These are phyloP conservation scores for Dictyostelium purpureum DNA, from an alignment of 78 protist species.

Conservation along the genomic window DNA sequence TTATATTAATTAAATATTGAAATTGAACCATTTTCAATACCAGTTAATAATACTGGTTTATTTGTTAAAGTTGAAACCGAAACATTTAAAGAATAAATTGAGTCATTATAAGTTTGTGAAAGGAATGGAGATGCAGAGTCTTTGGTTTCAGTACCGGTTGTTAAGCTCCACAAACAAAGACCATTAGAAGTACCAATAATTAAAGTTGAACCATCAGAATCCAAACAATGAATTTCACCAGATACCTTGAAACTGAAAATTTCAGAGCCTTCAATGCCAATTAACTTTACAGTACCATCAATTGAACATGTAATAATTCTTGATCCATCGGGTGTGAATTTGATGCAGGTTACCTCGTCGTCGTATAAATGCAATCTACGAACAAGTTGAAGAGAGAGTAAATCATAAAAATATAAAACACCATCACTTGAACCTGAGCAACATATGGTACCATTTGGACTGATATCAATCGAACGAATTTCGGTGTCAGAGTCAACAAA, in stretches of 20 bases:
- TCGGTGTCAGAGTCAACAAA: constrained; percentile 75
- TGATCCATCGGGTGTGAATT: constrained; percentile 53
- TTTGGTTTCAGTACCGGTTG: constrained; percentile 55
- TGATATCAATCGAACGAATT: constrained; percentile 50
- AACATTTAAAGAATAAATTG: constrained; percentile 36
- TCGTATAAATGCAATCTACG: background rate
- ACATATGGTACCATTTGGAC: constrained; percentile 50
- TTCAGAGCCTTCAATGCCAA: constrained; percentile 68
- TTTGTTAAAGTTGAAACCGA: background rate
- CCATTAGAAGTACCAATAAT: constrained; percentile 38
- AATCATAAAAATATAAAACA: constrained; percentile 12
- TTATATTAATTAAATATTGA: no score
- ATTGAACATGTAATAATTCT: background rate
- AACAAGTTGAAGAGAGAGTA: background rate
- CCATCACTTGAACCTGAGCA: constrained; percentile 75
- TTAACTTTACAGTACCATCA: constrained; percentile 29
- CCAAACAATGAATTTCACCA: constrained; percentile 49
- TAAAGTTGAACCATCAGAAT: constrained; percentile 50
- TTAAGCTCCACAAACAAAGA: constrained; percentile 42
- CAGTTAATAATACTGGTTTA: constrained; percentile 28
- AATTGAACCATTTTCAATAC: constrained; percentile 31
- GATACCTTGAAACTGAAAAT: constrained; percentile 11
- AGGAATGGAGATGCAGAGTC: constrained; percentile 16
- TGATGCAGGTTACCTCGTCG: constrained; percentile 8
- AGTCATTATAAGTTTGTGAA: background rate